Base-by-base conservation (phyloP, 1,284 basidiomycete species). In the Trametes pubescens region DNA sequence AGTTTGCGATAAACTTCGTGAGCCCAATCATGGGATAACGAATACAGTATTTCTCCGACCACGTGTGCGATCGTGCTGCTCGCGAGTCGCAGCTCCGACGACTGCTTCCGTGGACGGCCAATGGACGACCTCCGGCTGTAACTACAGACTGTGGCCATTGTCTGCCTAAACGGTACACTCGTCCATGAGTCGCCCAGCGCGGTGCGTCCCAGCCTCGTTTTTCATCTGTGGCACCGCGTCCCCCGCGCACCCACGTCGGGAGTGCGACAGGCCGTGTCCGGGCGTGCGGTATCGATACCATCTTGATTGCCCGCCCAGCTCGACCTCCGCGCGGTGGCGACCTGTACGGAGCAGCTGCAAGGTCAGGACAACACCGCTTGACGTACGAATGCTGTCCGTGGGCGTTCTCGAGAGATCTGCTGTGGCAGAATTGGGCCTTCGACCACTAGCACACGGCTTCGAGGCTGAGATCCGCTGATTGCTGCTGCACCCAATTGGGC, bases 1-100 rank as follows among this genome's bases (percentile, higher is more conserved):
- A 75, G 77, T 80, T 79, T 69, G 69, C 75, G 76, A 80, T 78
- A 77, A 75, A 68, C 74, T 79, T 76, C 73, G 66, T 66, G 64
- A 69, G 67, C 68, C 63, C 64, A 64, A 71, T 69, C 70, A 72
- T 62, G 67, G 68, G 70, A 65, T 65, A 54, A 59, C 66, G 32
- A 69, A 65, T 61, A 60, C 60, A 62, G 65, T 58, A 59, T 66
- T 61, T 72, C 71, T 65, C 64, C 69, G 67, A 46, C 65, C 74
- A 74, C 73, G 74, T 75, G 74, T 69, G 61, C 67, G 69, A 65
- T 69, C 70, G 61, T 69, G 59, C 51, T 63, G 60, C 32, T 32
- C 29, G 29, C 29, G 29, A 32, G 29, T 32, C 29, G 47, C 60
- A 43, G 60, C 54, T 61, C 60, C 60, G 60, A 56, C 60, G 47